Evolutionary conservation across 805 yeast species (phyloP), one percentile per base, ranked within the genome.

Genomic region (Candida gorgasii): DNA sequence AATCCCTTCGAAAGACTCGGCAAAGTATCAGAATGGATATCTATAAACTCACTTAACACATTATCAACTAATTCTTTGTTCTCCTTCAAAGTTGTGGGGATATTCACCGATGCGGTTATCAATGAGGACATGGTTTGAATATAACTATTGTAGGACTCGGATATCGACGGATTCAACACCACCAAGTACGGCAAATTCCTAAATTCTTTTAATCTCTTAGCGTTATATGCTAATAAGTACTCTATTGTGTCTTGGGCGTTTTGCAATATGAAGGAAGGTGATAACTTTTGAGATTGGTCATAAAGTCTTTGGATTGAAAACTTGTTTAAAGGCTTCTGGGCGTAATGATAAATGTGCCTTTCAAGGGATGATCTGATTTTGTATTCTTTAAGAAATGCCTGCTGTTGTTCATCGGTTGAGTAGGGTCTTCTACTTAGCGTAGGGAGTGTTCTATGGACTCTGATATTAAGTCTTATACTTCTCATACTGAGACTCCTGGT

Each of bases 1-100:
- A 92, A 84, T 0, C 98, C 99, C 46, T 80, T 80, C 12, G 97
- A 87, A 42, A 92, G 65, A 3, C 79, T 75, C 3, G 95, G 86
- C 38, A 93, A 73, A 3, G 95, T 89, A 58, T 93, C 96, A 12
- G 88, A 76, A 59, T 92, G 98, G 29, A 81, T 72, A 44, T 83
- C 84, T 13, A 88, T 77, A 48, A 88, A 82, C 34, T 76, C 65
- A 16, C 69, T 63, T 38, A 92, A 65, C 5, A 80, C 72, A 5
- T 55, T 43, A 8, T 63, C 55, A 11, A 80, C 74, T 49, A 89
- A 80, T 33, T 57, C 53, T 2, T 59, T 61, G 53, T 84, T 84
- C 43, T 84, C 82, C 36, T 75, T 75, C 12, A 73, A 44, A 5
- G 80, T 77, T 1, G 56, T 59, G 26, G 78, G 78, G 7, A 61